Percentiles rank a stretch among this genome's conserved stretches.
Evolutionary conservation across 2,329 filamentous ascomycete genomes (phyloP).

Genomic region (Cladophialophora chaetospira): DNA sequence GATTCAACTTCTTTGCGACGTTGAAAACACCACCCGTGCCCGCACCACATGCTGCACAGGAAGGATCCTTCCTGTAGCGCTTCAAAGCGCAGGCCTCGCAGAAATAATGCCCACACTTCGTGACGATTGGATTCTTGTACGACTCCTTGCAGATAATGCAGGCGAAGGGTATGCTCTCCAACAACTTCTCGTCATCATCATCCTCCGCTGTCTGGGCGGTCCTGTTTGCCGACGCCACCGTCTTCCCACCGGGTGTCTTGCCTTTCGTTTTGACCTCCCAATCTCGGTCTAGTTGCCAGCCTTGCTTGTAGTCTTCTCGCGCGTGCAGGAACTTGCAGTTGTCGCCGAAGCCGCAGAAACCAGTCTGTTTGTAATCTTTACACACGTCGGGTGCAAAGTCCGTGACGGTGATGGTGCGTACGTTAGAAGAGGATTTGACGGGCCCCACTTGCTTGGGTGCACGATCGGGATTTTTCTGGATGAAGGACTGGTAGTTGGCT

Average conservation of each 20-base stretch:
- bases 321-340: slow-evolving; percentile 72
- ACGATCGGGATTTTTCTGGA: slow-evolving; percentile 75
- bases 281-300: slow-evolving; percentile 92
- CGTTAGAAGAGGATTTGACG: slow-evolving; percentile 80
- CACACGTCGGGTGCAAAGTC: slow-evolving; percentile 93
- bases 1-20: slow-evolving; percentile 77
- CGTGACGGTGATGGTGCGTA: slow-evolving; percentile 84
- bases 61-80: slow-evolving; percentile 81
- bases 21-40: slow-evolving; percentile 92
- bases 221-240: slow-evolving; percentile 52
- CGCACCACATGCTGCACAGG: slow-evolving; percentile 80
- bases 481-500: slow-evolving; percentile 71
- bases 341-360: slow-evolving; percentile 65
- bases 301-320: slow-evolving; percentile 72
- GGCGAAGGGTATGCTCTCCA: slow-evolving; percentile 84
- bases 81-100: slow-evolving; percentile 87
- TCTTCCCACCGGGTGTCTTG: slow-evolving; percentile 52
- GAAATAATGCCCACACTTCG: slow-evolving; percentile 94
- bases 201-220: slow-evolving; percentile 39
- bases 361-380: slow-evolving; percentile 88
- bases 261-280: slow-evolving; percentile 82
- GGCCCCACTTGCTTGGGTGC: slow-evolving; percentile 74
- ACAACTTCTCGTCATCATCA: slow-evolving; percentile 45
- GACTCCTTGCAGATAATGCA: slow-evolving; percentile 81
- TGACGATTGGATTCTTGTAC: slow-evolving; percentile 80